Percentiles rank a stretch among this genome's conserved stretches.
Evolutionary conservation across 2,329 filamentous ascomycete genomes (phyloP).

Genomic region (Trichoderma sp.): DNA sequence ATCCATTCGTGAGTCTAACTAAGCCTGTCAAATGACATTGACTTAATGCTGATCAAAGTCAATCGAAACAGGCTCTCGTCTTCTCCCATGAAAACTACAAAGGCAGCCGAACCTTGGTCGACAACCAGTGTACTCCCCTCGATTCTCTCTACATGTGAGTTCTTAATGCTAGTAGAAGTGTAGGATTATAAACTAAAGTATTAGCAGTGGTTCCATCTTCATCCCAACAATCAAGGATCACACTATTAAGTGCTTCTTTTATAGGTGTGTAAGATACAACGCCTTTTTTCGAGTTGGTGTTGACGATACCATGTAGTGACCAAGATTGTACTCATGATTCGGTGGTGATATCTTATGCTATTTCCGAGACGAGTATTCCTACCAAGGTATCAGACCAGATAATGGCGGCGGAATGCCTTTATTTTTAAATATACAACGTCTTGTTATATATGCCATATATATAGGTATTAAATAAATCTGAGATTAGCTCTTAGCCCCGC

Average conservation of each 20-base stretch:
- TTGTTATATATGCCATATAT: not conserved
- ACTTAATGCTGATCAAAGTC: not conserved
- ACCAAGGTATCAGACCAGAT: not conserved
- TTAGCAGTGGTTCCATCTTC: not conserved
- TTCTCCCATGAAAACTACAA: not conserved
- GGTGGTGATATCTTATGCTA: not conserved
- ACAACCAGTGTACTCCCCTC: not conserved
- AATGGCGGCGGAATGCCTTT: not conserved
- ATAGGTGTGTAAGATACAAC: not conserved
- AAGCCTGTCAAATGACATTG: not conserved
- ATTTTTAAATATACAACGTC: not conserved
- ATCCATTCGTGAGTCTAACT: not conserved
- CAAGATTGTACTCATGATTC: not conserved
- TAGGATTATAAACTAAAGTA: not conserved
- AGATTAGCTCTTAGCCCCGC: not conserved
- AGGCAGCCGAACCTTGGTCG: not conserved
- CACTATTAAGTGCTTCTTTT: not conserved
- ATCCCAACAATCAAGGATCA: not conserved
- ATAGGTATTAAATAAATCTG: not conserved
- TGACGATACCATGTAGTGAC: not conserved
- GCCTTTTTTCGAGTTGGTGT: not conserved
- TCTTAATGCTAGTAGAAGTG: not conserved
- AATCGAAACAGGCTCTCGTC: not conserved
- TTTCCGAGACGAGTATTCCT: not conserved
- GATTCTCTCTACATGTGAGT: not conserved